phyloP scores from a whole-genome alignment of 129 eudicot species.

The Kitagawia praeruptora region DNA sequence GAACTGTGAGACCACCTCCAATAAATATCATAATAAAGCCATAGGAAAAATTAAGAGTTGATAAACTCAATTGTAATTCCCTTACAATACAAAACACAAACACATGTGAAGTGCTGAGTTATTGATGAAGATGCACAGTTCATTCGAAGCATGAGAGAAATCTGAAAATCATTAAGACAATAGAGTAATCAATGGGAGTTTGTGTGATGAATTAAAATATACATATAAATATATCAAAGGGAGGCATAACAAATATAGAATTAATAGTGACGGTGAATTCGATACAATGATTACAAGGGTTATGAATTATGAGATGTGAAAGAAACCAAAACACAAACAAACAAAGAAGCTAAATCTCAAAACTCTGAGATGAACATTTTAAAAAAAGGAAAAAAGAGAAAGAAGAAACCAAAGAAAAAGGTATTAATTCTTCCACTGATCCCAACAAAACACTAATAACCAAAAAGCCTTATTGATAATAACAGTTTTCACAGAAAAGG shows the following conservation, averaged over 20 bases:
- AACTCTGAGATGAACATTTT: conserved; percentile 14
- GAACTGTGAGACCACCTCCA: conserved; percentile 13
- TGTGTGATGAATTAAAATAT: background rate
- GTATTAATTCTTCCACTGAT: conserved; percentile 22
- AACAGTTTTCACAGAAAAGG: conserved; percentile 27
- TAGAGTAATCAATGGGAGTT: conserved; percentile 14
- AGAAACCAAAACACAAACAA: conserved; percentile 14
- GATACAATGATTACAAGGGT: conserved; percentile 15
- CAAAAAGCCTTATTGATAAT: conserved; percentile 21
- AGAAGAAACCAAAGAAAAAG: conserved; percentile 7
- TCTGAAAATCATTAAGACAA: conserved; percentile 29
- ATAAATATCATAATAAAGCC: conserved; percentile 13
- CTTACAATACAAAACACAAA: conserved; percentile 10
- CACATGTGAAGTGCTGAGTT: conserved; percentile 26
- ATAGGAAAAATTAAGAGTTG: background rate
- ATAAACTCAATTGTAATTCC: conserved; percentile 17
- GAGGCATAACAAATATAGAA: background rate
- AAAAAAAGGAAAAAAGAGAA: background rate
- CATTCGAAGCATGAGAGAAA: conserved; percentile 32
- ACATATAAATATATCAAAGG: background rate
- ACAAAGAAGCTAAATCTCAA: conserved; percentile 24
- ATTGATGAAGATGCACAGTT: conserved; percentile 17
- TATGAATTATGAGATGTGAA: conserved; percentile 14
- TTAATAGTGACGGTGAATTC: conserved; percentile 22
- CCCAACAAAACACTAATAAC: conserved; percentile 28